A percentile compares a stretch with the other conserved stretches of the same genome.
These are phyloP conservation scores for Aspergillus ustus DNA, from an alignment of 2,329 filamentous ascomycete genomes.

Conservation along the genomic window DNA sequence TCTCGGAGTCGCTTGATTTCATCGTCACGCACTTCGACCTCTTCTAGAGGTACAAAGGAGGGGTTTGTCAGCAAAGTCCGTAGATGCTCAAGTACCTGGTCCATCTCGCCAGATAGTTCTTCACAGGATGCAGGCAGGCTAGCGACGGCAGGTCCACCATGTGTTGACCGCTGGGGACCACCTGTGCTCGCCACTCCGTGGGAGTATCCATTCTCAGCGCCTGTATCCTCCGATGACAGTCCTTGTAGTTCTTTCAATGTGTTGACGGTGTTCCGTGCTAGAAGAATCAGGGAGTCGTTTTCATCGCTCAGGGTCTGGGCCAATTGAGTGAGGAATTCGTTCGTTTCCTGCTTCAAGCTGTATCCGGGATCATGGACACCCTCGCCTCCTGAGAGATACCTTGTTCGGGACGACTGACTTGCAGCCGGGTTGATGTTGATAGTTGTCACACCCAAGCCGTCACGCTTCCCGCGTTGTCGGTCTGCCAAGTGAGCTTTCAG, in stretches of 20 bases:
- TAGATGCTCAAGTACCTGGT: slow-evolving; percentile 78
- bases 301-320: slow-evolving; percentile 86
- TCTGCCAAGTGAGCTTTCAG: slow-evolving; percentile 86
- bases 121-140: slow-evolving; percentile 67
- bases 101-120: slow-evolving; percentile 72
- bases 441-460: slow-evolving; percentile 55
- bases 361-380: slow-evolving; percentile 63
- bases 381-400: slow-evolving; percentile 37
- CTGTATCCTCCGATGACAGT: slow-evolving; percentile 40
- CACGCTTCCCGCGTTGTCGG: slow-evolving; percentile 62
- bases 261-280: slow-evolving; percentile 72
- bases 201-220: slow-evolving; percentile 37
- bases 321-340: slow-evolving; percentile 83
- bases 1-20: slow-evolving; percentile 82
- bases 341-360: slow-evolving; percentile 82
- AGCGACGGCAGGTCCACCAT: slow-evolving; percentile 38
- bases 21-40: slow-evolving; percentile 88
- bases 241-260: slow-evolving; percentile 68
- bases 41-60: slow-evolving; percentile 92
- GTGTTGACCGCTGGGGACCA: slow-evolving; percentile 27
- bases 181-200: slow-evolving; percentile 29
- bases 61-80: slow-evolving; percentile 88
- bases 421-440: slow-evolving; percentile 51
- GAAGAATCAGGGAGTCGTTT: slow-evolving; percentile 77
- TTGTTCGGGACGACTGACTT: slow-evolving; percentile 38